Conservation (phyloP, 208 protist species). For the Porcisia deanei region DNA sequence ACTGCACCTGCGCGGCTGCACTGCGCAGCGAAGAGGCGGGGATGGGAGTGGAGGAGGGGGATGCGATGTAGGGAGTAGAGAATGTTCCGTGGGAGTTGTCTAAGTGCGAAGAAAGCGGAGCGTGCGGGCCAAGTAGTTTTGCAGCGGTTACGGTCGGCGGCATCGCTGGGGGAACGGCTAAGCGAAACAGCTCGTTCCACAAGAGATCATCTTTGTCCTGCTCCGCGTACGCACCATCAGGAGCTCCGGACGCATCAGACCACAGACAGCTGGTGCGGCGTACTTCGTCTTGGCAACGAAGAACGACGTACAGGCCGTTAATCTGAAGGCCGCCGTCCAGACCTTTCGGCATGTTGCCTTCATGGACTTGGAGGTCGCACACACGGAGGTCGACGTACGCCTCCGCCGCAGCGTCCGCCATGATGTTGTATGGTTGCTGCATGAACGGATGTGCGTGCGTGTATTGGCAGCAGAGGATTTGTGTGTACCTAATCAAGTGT, state of each 20-base stretch:
- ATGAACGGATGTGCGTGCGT: neutral
- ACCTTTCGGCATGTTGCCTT: conserved; percentile 21
- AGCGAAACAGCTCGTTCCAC: conserved; percentile 64
- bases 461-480: neutral
- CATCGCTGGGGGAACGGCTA: conserved; percentile 2
- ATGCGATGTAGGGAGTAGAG: neutral
- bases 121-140: neutral
- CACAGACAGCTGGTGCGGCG: conserved; percentile 46
- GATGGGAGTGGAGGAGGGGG: neutral
- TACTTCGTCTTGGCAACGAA: conserved; percentile 42
- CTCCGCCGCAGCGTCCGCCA: neutral
- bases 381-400: conserved; percentile 44
- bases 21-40: neutral
- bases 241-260: neutral
- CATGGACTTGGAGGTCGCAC: conserved; percentile 34
- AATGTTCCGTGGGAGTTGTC: neutral
- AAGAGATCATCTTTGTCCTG: conserved; percentile 13
- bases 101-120: neutral
- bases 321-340: conserved; percentile 35
- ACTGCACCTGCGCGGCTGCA: neutral
- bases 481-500: neutral
- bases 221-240: neutral
- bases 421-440: neutral
- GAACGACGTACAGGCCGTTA: conserved; percentile 66
- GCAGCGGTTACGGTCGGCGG: neutral